Conservation (phyloP, 352 stramenopile genomes). For the Peronospora destructor region DNA sequence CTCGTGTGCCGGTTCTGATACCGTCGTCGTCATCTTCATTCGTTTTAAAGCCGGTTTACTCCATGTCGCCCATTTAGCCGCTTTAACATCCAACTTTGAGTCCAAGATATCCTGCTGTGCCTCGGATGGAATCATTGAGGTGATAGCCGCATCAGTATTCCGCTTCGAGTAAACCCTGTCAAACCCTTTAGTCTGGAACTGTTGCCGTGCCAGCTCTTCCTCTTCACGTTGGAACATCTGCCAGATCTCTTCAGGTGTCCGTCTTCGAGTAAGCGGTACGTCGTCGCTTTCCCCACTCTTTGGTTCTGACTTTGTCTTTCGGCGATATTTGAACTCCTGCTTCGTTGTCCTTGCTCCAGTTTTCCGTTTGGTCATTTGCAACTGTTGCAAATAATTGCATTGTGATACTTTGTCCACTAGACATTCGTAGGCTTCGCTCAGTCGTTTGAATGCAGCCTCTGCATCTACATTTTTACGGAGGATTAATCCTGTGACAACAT, state of each 20-base stretch:
- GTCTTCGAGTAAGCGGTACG: conserved; percentile 13
- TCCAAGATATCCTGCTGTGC: conserved; percentile 32
- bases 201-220: conserved; percentile 44
- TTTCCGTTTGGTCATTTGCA: conserved; percentile 12
- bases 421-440: conserved; percentile 75
- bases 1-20: background rate
- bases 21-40: background rate
- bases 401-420: conserved; percentile 42
- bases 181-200: conserved; percentile 63
- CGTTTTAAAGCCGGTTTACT: conserved; percentile 14
- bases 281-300: conserved; percentile 1
- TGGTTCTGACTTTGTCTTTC: conserved; percentile 6
- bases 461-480: conserved; percentile 33
- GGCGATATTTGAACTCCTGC: conserved; percentile 17
- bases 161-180: conserved; percentile 36
- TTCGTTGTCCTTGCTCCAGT: conserved; percentile 3
- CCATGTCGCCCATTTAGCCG: conserved; percentile 36
- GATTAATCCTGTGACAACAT: background rate
- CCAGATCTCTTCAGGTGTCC: conserved; percentile 66
- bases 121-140: background rate
- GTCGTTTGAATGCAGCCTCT: conserved; percentile 68
- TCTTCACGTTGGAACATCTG: conserved; percentile 61
- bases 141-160: background rate
- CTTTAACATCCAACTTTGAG: conserved; percentile 35
- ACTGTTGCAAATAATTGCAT: conserved; percentile 40